Conservation (phyloP, 495 filamentous ascomycete genomes). For the Aspergillus cristatus region DNA sequence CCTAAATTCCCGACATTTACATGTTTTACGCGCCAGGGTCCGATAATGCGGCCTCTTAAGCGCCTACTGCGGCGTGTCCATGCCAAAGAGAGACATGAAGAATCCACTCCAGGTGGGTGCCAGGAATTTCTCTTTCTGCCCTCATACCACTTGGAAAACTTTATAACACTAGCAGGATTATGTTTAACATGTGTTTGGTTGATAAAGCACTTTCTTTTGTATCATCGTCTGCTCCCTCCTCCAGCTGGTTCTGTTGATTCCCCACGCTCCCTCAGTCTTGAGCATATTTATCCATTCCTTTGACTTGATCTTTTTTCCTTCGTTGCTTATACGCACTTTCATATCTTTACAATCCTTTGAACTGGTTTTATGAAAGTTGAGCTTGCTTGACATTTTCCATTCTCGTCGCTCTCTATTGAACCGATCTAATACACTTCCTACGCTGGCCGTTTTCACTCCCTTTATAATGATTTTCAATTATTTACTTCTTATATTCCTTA, state of each 20-base stretch:
- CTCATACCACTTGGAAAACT: not conserved
- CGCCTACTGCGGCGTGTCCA: conserved; percentile 11
- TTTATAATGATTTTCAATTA: conserved; percentile 1
- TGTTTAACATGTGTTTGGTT: too few relatives aligned
- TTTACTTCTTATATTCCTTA: conserved; percentile 3
- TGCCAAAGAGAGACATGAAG: conserved; percentile 7
- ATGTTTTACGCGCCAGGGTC: too few relatives aligned
- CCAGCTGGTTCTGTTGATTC: too few relatives aligned
- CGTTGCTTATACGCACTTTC: too few relatives aligned
- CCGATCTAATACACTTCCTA: not conserved
- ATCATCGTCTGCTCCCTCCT: too few relatives aligned
- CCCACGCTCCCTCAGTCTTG: too few relatives aligned
- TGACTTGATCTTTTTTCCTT: too few relatives aligned
- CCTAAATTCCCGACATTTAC: too few relatives aligned
- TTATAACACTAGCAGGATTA: not conserved
- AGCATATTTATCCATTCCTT: too few relatives aligned
- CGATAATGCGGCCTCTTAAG: conserved; percentile 11
- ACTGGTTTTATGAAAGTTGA: too few relatives aligned
- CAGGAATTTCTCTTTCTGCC: not conserved
- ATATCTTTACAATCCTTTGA: too few relatives aligned
- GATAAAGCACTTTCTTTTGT: too few relatives aligned
- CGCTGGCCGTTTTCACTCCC: not conserved
- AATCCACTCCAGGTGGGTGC: not conserved
- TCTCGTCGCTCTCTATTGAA: not conserved
- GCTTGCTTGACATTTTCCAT: not conserved